Conservation (phyloP, 2,329 filamentous ascomycete genomes). For the Apiospora sp. region DNA sequence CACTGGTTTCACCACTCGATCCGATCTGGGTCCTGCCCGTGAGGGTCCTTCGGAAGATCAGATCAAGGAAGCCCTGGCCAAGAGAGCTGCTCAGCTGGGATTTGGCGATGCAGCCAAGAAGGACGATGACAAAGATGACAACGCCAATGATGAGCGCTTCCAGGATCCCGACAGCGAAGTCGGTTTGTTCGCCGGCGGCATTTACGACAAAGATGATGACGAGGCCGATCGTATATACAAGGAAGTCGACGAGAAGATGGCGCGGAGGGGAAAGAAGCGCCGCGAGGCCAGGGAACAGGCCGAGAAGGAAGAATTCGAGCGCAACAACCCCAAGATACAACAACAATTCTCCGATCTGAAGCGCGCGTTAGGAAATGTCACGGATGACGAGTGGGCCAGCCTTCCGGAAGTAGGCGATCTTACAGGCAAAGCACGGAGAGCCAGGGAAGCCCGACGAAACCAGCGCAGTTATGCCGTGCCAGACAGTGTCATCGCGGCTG, state of each 20-base stretch:
- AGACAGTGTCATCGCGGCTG: slow-evolving; percentile 91
- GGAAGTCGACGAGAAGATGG: slow-evolving; percentile 97
- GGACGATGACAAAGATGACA: slow-evolving; percentile 71
- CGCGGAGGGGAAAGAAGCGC: slow-evolving; percentile 82
- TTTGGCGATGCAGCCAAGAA: slow-evolving; percentile 69
- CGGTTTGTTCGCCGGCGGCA: slow-evolving; percentile 91
- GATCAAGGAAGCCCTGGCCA: slow-evolving; percentile 96
- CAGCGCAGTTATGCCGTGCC: slow-evolving; percentile 95
- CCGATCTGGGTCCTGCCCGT: slow-evolving; percentile 91
- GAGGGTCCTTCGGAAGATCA: slow-evolving; percentile 97
- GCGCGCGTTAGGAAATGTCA: slow-evolving; percentile 84
- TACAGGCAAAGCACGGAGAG: slow-evolving; percentile 90
- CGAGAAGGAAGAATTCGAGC: slow-evolving; percentile 94
- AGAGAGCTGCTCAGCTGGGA: slow-evolving; percentile 87
- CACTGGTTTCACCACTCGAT: slow-evolving; percentile 96
- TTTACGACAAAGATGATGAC: slow-evolving; percentile 97
- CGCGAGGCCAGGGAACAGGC: slow-evolving; percentile 92
- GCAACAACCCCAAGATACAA: slow-evolving; percentile 97
- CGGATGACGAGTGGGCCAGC: slow-evolving; percentile 96
- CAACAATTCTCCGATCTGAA: slow-evolving; percentile 98
- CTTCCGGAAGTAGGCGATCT: slow-evolving; percentile 96
- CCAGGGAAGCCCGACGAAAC: slow-evolving; percentile 76
- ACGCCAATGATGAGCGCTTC: slow-evolving; percentile 81
- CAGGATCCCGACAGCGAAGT: slow-evolving; percentile 98
- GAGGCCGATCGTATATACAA: slow-evolving; percentile 97